Base-by-base conservation (phyloP, 1,284 basidiomycete genomes). In the Cerrena zonata region DNA sequence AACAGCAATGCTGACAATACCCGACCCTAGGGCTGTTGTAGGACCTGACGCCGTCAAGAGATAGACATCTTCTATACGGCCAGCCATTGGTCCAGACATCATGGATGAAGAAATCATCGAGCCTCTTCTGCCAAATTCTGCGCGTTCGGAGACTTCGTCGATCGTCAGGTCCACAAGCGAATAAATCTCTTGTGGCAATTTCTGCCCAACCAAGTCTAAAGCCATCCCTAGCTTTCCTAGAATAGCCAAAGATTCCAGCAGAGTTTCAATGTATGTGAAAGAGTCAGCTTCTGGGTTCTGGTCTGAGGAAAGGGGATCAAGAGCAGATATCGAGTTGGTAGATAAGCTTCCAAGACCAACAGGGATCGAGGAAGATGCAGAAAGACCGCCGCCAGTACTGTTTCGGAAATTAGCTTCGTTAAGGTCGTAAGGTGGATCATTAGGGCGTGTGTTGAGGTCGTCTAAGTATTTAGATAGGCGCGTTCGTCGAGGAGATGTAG, bases 191-290 rank as follows among this genome's bases (percentile, higher is more conserved):
- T 80, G 74, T 1, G 89, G 81, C 4, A 96, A 73, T 36, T 94
- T 80, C 68, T 98, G 94, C 1, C 84, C 76, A 27, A 99, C 74
- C 38, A 80, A 79, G 61, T 99, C 96, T 24, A 99, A 73, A 4
- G 86, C 92, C 46, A 76, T 80, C 2, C 91, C 91, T 0, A 99
- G 77, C 65, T 91, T 91, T 13, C 94, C 95, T 5, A 99, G 75
- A 2, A 92, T 86, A 10, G 93, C 88, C 10, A 99, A 76, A 10
- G 93, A 89, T 67, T 99, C 96, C 19, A 99, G 75, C 2, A 99
- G 75, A 18, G 86, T 91, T 69, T 99, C 96, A 58, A 99, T 87
- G 66, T 98, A 99, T 3, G 83, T 70, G 69, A 97, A 99, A 0
- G 91, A 94, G 66, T 99, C 92, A 18, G 83, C 76, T 69, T 99